Conservation (phyloP, 352 stramenopile genomes). For the Bremia lactucae region DNA sequence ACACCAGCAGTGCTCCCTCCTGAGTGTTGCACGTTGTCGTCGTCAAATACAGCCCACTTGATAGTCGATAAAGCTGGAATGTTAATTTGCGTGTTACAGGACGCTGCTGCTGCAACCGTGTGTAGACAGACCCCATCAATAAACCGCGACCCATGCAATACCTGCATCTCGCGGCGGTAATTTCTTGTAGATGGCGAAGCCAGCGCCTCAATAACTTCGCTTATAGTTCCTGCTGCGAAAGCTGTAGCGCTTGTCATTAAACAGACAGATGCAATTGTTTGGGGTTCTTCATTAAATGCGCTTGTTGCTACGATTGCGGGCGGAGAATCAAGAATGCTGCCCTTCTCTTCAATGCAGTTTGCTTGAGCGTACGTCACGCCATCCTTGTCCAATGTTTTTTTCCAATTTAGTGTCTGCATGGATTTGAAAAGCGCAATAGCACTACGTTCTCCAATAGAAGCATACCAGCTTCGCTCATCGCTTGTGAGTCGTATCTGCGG, state of each 20-base stretch:
- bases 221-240: constrained; percentile 41
- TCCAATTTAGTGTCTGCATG: constrained; percentile 47
- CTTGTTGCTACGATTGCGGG: constrained; percentile 1
- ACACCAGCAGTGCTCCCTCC: constrained; percentile 24
- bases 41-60: constrained; percentile 69
- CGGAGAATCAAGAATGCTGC: neutral
- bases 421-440: constrained; percentile 30
- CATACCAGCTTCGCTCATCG: constrained; percentile 39
- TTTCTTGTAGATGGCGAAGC: constrained; percentile 53
- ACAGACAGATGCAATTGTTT: constrained; percentile 23
- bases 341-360: constrained; percentile 37
- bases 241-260: constrained; percentile 54
- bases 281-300: constrained; percentile 2
- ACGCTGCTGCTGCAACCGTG: constrained; percentile 22
- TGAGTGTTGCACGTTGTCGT: constrained; percentile 24
- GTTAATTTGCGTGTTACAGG: constrained; percentile 7
- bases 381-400: constrained; percentile 39
- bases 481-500: constrained; percentile 35
- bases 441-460: constrained; percentile 28
- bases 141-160: constrained; percentile 46
- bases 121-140: constrained; percentile 52
- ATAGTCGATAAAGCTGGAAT: constrained; percentile 48
- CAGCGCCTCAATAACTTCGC: constrained; percentile 53
- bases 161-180: constrained; percentile 55
- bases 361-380: constrained; percentile 54